Conservation (phyloP, 2,329 filamentous ascomycete species). For the Plenodomus tracheiphilus region DNA sequence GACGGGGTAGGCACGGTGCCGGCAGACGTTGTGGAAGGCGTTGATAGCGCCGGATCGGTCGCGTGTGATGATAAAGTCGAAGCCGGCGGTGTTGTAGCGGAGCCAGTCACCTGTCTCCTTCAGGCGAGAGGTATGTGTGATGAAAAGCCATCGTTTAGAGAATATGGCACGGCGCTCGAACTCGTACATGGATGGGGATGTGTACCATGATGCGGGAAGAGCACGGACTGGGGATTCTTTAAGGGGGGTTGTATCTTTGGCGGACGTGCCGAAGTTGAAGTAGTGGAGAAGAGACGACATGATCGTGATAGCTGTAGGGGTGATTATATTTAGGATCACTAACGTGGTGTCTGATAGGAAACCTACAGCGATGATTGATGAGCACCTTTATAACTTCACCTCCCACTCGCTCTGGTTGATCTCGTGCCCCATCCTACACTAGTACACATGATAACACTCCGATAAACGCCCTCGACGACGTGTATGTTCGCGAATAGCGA, state of each 20-base stretch:
- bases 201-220: slow-evolving; percentile 52
- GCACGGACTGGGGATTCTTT: slow-evolving; percentile 31
- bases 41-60: slow-evolving; percentile 22
- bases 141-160: slow-evolving; percentile 44
- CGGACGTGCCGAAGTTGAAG: slow-evolving; percentile 16
- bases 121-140: slow-evolving; percentile 37
- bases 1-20: slow-evolving; percentile 46
- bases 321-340: not conserved
- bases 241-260: slow-evolving; percentile 1
- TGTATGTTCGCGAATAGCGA: slow-evolving; percentile 3
- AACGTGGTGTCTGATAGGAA: not conserved
- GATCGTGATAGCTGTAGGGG: not conserved
- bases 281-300: slow-evolving; percentile 18
- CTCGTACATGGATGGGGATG: slow-evolving; percentile 49
- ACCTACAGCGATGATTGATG: not conserved
- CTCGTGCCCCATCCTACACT: not conserved
- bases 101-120: slow-evolving; percentile 23
- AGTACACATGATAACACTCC: not conserved
- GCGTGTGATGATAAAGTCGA: slow-evolving; percentile 22
- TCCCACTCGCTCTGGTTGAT: not conserved
- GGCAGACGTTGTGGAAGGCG: slow-evolving; percentile 49
- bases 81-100: slow-evolving; percentile 26
- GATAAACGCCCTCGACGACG: not conserved
- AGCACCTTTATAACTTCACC: not conserved
- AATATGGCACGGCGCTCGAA: slow-evolving; percentile 53